Evolutionary conservation across 768 basidiomycete genomes (phyloP), one percentile per base, ranked within the genome.

Genomic region (Lactifluus piperatus): DNA sequence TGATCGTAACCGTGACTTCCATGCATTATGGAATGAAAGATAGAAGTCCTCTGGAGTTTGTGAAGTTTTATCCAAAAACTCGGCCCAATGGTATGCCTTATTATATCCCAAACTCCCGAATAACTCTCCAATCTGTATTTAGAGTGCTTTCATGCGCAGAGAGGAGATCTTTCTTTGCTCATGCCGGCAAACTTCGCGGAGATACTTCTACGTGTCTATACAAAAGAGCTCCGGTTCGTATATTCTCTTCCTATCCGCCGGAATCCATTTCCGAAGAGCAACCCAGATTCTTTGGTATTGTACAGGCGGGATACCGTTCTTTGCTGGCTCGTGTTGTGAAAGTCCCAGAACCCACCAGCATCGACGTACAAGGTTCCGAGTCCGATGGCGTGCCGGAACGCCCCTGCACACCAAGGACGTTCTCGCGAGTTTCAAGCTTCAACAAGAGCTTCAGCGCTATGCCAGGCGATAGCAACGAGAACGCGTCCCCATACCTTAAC

Each of bases 21-120:
- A 76, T 91, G 77, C 91, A 92, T 67, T 85, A 87, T 65, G 91
- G 90, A 3, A 88, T 86, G 82, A 75, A 79, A 62, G 80, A 81
- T 45, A 69, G 74, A 61, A 88, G 88, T 64, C 91, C 91, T 1
- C 67, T 91, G 47, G 78, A 85, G 46, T 76, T 71, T 16, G 80
- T 90, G 54, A 81, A 77, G 67, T 93, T 91, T 66, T 91, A 90
- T 65, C 81, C 83, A 0, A 91, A 91, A 69, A 72, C 75, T 14
- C 74, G 78, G 18, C 81, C 80, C 0, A 70, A 83, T 57, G 65
- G 88, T 90, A 65, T 58, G 69, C 48, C 18, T 10, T 43, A 39
- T 26, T 51, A 13, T 45, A 32, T 26, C n/a, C 24, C 18, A 20
- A 50, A 22, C 26, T 24, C 52, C 14, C 47, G 34, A 16, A 43